Percentiles rank a stretch among this genome's conserved stretches.
Conservation (phyloP, 345 rosid genomes). For the Sonneratia caseolaris region DNA sequence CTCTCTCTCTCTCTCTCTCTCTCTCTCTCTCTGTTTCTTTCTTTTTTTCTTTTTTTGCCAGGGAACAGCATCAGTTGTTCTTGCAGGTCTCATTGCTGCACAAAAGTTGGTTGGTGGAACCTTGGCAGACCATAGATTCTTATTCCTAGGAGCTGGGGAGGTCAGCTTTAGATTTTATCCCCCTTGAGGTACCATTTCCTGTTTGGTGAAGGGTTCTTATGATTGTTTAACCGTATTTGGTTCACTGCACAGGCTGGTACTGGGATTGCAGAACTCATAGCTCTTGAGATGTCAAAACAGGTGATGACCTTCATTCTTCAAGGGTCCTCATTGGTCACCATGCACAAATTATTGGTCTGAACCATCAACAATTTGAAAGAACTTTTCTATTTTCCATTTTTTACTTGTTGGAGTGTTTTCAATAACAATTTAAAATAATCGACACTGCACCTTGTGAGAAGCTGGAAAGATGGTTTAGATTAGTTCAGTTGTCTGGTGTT, state of each 20-base stretch:
- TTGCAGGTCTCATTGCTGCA: constrained; percentile 84
- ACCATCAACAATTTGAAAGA: too few relatives aligned
- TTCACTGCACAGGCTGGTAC: constrained; percentile 74
- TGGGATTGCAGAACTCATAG: constrained; percentile 88
- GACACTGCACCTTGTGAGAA: too few relatives aligned
- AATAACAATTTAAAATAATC: too few relatives aligned
- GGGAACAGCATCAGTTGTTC: constrained; percentile 99
- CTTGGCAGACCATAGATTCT: constrained; percentile 66
- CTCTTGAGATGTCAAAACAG: constrained; percentile 88
- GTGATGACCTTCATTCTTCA: constrained; percentile 22
- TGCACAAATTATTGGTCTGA: background rate
- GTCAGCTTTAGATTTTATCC: constrained; percentile 23
- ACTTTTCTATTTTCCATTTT: too few relatives aligned
- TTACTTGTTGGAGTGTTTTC: too few relatives aligned
- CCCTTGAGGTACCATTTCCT: background rate
- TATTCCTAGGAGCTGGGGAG: constrained; percentile 98
- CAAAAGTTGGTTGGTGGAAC: constrained; percentile 65
- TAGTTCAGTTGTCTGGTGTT: too few relatives aligned
- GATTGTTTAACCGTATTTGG: background rate
- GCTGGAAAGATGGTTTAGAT: too few relatives aligned
- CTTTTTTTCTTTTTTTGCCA: constrained; percentile 12
- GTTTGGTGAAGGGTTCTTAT: background rate
- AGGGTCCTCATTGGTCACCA: background rate
- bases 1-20: too few relatives aligned
- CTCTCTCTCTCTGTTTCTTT: too few relatives aligned